phyloP scores from a whole-genome alignment of 805 yeast species.

The Starmerella etchellsii region DNA sequence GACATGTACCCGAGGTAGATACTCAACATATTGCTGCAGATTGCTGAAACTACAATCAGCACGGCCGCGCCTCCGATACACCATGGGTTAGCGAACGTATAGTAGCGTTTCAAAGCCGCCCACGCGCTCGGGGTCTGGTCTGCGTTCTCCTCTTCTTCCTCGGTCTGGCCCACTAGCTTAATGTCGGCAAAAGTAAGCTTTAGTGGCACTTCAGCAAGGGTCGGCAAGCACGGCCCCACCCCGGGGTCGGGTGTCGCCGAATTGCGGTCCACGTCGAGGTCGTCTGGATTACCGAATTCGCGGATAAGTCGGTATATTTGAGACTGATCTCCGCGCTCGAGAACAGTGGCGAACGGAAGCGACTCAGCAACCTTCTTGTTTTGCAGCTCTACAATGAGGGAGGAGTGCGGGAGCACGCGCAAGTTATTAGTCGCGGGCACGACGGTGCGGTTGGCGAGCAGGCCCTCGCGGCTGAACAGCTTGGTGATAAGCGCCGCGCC shows the following conservation, averaged over 20 bases:
- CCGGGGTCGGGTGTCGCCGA: too few species aligned
- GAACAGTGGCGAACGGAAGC: neutral
- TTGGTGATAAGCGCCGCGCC: slow-evolving; percentile 51
- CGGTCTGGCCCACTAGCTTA: neutral
- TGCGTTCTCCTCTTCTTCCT: too few species aligned
- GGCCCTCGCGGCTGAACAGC: slow-evolving; percentile 69
- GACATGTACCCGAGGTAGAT: slow-evolving; percentile 21
- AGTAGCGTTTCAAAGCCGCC: too few species aligned
- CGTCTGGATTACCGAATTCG: neutral
- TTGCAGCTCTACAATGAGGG: slow-evolving; percentile 47
- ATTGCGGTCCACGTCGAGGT: slow-evolving; percentile 46
- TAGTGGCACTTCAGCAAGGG: neutral
- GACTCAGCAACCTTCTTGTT: slow-evolving; percentile 31
- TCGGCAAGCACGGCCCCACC: too few species aligned
- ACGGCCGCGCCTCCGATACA: too few species aligned
- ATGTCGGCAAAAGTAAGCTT: neutral
- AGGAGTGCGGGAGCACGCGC: slow-evolving; percentile 57
- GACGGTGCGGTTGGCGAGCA: slow-evolving; percentile 57
- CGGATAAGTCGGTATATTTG: neutral
- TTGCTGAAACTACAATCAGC: slow-evolving; percentile 9
- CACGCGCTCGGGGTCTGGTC: too few species aligned
- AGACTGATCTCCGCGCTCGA: neutral
- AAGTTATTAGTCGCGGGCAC: slow-evolving; percentile 73
- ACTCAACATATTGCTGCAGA: slow-evolving; percentile 14
- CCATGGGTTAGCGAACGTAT: too few species aligned